Base-by-base conservation (phyloP, 352 stramenopile genomes). In the Phytophthora sojae region DNA sequence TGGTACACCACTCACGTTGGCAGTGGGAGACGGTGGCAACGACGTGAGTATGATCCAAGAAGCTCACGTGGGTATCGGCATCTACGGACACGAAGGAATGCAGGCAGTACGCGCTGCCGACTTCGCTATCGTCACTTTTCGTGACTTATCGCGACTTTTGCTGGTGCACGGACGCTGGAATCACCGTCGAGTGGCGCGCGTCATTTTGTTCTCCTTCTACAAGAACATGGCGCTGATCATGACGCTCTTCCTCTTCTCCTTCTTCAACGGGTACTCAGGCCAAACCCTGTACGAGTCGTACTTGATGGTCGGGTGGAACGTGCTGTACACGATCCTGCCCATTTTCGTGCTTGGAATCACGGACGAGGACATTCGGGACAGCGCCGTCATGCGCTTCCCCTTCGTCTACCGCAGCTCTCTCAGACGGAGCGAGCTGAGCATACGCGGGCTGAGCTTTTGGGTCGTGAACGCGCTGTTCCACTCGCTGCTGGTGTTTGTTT, bases 41-140 rank as follows among this genome's bases (percentile, higher is more conserved):
- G 98, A 99, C 73, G 97, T 99, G 23, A 97, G 96, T 60, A 99
- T 99, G 98, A 99, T 99, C 63, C 97, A 99, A 85, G 97, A 99
- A 79, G 98, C 98, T 35, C 95, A 99, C 57, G 95, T 99, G 49
- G 98, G 98, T 29, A 95, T 99, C 56, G 98, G 98, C 3, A 99
- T 99, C 63, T 99, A 97, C 50, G 98, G 98, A 6, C 92, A 99
- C 60, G 98, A 99, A 89, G 98, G 88, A 15, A 96, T 97, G 88
- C 90, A 97, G 67, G 90, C 90, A 3, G 90, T 97, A 1, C 86
- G 88, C 3, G 88, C 85, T 0, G 89, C 88, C 11, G 90, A 97
- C 61, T 96, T 96, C 65, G 90, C 90, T 11, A 95, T 97, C 21
- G 85, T 76, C 19, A 93, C 87, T 7, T 97, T 96, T 60, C 79